Conservation (phyloP, 164 flowering plant species). For the Chloranthus sessilifolius region DNA sequence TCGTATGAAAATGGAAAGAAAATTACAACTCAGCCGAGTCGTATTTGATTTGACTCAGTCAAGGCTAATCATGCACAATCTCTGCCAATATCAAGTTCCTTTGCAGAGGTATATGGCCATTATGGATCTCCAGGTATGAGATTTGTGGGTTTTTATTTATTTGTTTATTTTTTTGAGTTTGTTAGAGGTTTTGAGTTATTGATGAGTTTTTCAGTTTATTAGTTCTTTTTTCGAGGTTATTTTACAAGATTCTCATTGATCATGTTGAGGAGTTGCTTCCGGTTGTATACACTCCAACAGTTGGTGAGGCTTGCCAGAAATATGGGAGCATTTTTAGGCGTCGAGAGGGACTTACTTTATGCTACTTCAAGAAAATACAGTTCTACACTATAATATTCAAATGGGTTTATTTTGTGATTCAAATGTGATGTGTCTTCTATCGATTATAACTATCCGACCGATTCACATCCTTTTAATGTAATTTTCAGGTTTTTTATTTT, state of each 20-base stretch:
- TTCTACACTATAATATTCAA: too few relatives aligned
- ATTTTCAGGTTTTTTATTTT: too few relatives aligned
- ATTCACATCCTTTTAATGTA: too few relatives aligned
- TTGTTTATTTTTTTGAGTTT: neutral
- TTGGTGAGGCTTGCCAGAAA: conserved; percentile 91
- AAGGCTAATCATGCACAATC: conserved; percentile 59
- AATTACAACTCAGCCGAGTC: too few relatives aligned
- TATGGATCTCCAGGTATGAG: conserved; percentile 86
- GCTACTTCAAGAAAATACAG: too few relatives aligned
- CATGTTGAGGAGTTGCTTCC: conserved; percentile 86
- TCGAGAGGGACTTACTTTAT: conserved; percentile 85
- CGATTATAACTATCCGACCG: too few relatives aligned
- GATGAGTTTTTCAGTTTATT: too few relatives aligned
- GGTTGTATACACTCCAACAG: conserved; percentile 78
- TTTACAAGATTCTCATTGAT: conserved; percentile 80
- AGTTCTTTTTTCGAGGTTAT: conserved; percentile 29
- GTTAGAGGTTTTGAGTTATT: too few relatives aligned
- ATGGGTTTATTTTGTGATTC: too few relatives aligned
- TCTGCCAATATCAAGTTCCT: conserved; percentile 72
- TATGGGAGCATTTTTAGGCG: conserved; percentile 76
- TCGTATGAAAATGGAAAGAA: too few relatives aligned
- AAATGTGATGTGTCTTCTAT: too few relatives aligned
- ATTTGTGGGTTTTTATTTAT: neutral
- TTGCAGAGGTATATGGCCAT: conserved; percentile 69
- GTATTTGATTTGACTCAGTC: conserved; percentile 35